Conservation (phyloP, 1,284 basidiomycete genomes). For the Tilletia setariae region DNA sequence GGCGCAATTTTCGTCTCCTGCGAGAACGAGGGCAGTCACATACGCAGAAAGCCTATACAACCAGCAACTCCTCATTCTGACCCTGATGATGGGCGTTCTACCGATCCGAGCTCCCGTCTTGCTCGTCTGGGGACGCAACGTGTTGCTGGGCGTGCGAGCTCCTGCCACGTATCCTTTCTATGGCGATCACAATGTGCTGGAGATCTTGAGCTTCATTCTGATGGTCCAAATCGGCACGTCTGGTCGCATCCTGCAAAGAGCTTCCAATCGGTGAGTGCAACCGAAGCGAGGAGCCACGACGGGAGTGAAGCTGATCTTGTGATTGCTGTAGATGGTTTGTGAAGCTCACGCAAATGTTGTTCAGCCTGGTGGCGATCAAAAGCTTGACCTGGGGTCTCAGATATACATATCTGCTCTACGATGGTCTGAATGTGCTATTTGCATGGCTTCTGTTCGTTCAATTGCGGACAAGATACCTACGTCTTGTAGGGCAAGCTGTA, state of each 20-base stretch:
- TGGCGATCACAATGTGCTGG: constrained; percentile 68
- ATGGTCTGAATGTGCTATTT: constrained; percentile 31
- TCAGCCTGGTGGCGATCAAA: constrained; percentile 8
- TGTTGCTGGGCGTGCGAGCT: constrained; percentile 50
- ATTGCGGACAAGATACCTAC: neutral
- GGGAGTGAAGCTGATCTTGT: neutral
- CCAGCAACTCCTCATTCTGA: constrained; percentile 61
- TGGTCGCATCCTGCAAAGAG: constrained; percentile 26
- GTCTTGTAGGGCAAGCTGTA: neutral
- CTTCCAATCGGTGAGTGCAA: constrained; percentile 19
- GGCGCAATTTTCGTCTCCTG: constrained; percentile 1
- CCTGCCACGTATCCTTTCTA: constrained; percentile 24
- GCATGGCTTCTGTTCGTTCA: constrained; percentile 30
- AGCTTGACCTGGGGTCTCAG: constrained; percentile 34
- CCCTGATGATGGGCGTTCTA: constrained; percentile 78
- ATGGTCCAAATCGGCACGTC: constrained; percentile 54
- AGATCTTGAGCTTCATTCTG: constrained; percentile 66
- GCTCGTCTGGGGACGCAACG: constrained; percentile 82
- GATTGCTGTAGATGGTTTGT: constrained; percentile 10
- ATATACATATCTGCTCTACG: constrained; percentile 32
- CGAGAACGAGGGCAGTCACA: constrained; percentile 19
- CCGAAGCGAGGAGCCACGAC: no score
- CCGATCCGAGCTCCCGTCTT: constrained; percentile 76
- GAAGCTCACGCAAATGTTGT: constrained; percentile 16
- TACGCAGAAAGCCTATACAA: constrained; percentile 57